These are phyloP conservation scores for Pseudocercospora cruenta DNA, from an alignment of 2,329 filamentous ascomycete species.

Conservation along the genomic window DNA sequence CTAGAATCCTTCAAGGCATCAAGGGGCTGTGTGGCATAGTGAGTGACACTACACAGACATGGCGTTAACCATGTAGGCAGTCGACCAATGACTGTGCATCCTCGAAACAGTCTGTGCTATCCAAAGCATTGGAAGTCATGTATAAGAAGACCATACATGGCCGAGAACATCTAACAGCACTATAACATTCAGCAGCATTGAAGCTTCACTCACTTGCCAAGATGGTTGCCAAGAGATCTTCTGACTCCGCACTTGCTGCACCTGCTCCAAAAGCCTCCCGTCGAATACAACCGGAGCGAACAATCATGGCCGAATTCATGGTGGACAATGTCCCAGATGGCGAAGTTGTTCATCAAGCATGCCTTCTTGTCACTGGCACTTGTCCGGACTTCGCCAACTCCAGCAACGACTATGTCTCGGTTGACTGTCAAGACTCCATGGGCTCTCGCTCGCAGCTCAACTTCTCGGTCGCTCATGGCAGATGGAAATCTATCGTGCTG, in stretches of 20 bases:
- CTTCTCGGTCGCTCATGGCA: conserved; percentile 42
- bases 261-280: not conserved
- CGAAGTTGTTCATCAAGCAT: conserved; percentile 38
- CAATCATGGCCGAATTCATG: conserved; percentile 4
- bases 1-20: conserved; percentile 5
- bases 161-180: not conserved
- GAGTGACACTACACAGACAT: not conserved
- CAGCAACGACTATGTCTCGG: conserved; percentile 31
- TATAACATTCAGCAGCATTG: not conserved
- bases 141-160: not conserved
- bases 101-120: not conserved
- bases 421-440: conserved; percentile 33
- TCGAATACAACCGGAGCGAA: not conserved
- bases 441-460: conserved; percentile 22
- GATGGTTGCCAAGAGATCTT: conserved; percentile 9
- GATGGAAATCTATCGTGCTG: conserved; percentile 40
- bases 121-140: not conserved
- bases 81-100: not conserved
- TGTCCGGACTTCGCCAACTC: conserved; percentile 26
- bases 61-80: not conserved
- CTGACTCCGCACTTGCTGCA: conserved; percentile 1
- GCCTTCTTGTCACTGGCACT: conserved; percentile 37
- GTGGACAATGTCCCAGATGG: conserved; percentile 34
- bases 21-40: not conserved
- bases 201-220: not conserved